A percentile compares a stretch with the other conserved stretches of the same genome.
Evolutionary conservation across 176 grass and related monocot species (phyloP).

Genomic region (Oryza coarctata): DNA sequence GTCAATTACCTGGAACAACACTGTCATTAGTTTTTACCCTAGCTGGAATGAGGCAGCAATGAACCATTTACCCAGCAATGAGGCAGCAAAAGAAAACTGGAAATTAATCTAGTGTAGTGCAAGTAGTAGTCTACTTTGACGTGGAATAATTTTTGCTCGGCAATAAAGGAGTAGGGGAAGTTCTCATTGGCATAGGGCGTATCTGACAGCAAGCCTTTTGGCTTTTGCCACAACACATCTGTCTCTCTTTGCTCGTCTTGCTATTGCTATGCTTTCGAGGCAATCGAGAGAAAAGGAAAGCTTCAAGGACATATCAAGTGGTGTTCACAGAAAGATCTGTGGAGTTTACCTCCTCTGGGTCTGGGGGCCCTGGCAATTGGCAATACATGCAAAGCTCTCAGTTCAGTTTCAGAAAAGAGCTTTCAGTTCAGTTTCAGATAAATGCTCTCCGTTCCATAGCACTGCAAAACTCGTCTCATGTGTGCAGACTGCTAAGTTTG

Average conservation of each 20-base stretch:
- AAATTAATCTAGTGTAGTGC: neutral
- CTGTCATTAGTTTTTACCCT: slow-evolving; percentile 13
- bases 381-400: too few relatives aligned
- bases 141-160: neutral
- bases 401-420: too few relatives aligned
- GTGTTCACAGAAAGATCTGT: neutral
- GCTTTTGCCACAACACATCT: neutral
- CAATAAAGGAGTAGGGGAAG: slow-evolving; percentile 12
- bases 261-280: neutral
- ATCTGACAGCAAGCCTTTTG: neutral
- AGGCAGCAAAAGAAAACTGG: neutral
- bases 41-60: neutral
- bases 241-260: neutral
- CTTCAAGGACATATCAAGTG: neutral
- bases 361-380: too few relatives aligned
- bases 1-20: neutral
- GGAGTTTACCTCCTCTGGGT: neutral
- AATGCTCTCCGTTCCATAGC: too few relatives aligned
- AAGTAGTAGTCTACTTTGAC: neutral
- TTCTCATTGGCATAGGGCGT: slow-evolving; percentile 26
- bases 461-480: too few relatives aligned
- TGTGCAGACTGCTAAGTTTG: too few relatives aligned
- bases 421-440: too few relatives aligned
- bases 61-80: neutral
- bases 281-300: neutral